A percentile compares a stretch with the other conserved stretches of the same genome.
These are phyloP conservation scores for Coelastrella sp. DNA, from an alignment of 139 green algal genomes.

Conservation along the genomic window DNA sequence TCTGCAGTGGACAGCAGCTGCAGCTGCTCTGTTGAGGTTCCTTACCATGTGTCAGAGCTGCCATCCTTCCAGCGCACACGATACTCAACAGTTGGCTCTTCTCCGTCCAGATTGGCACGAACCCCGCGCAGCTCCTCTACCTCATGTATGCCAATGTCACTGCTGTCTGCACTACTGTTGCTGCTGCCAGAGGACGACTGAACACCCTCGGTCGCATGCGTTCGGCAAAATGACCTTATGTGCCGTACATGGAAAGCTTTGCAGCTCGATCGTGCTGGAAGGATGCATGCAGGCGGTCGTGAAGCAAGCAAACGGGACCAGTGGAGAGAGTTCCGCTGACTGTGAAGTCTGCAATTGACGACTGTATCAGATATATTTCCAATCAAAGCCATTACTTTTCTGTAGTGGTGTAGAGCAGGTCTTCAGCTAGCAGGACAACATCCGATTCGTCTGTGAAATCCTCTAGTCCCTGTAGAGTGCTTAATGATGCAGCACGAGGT, in stretches of 20 bases:
- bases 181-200: neutral
- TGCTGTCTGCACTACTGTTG: neutral
- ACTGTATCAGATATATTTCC: neutral
- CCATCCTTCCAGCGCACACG: constrained; percentile 81
- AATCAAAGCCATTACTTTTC: neutral
- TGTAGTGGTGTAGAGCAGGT: too few species aligned
- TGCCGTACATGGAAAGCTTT: neutral
- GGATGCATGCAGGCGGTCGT: neutral
- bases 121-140: constrained; percentile 74
- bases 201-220: neutral
- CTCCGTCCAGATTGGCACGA: constrained; percentile 59
- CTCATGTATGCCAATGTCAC: constrained; percentile 52
- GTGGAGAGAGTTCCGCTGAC: neutral
- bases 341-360: neutral
- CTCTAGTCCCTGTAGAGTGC: too few species aligned
- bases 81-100: constrained; percentile 77
- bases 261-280: neutral
- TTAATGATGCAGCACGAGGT: too few species aligned
- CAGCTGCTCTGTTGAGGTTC: neutral
- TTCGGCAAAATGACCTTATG: neutral
- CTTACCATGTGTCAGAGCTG: constrained; percentile 47
- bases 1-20: neutral
- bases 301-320: neutral
- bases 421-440: too few species aligned
- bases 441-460: too few species aligned